These are phyloP conservation scores for Eutrema yunnanense DNA, from an alignment of 345 rosid genomes.

Conservation along the genomic window DNA sequence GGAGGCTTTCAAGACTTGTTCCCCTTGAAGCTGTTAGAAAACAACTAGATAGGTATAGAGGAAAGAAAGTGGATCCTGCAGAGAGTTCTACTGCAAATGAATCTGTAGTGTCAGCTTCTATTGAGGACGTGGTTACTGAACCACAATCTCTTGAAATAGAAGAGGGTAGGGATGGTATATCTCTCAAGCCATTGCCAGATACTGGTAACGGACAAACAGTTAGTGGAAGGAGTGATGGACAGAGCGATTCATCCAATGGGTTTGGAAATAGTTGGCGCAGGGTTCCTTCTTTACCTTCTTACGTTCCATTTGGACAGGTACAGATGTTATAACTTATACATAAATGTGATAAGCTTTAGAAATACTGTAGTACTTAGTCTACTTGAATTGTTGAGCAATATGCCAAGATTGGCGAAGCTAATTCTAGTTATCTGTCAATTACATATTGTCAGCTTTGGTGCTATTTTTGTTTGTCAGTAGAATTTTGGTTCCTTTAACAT, in stretches of 20 bases:
- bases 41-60: slow-evolving; percentile 52
- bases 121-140: slow-evolving; percentile 58
- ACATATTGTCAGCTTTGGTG: not conserved
- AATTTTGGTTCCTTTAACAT: not conserved
- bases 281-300: slow-evolving; percentile 85
- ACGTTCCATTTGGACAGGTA: slow-evolving; percentile 97
- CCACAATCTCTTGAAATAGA: slow-evolving; percentile 91
- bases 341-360: not conserved
- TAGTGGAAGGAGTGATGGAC: slow-evolving; percentile 39
- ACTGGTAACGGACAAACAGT: slow-evolving; percentile 29
- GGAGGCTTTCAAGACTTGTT: slow-evolving; percentile 93
- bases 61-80: slow-evolving; percentile 42
- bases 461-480: not conserved
- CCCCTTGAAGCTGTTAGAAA: slow-evolving; percentile 69
- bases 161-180: slow-evolving; percentile 90
- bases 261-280: slow-evolving; percentile 55
- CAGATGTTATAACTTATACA: not conserved
- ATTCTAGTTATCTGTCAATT: not conserved
- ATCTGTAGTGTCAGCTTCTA: slow-evolving; percentile 39
- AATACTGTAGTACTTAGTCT: not conserved
- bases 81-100: slow-evolving; percentile 38
- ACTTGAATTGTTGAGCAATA: not conserved
- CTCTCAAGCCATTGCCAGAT: slow-evolving; percentile 72
- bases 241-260: slow-evolving; percentile 29
- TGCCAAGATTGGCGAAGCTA: not conserved